Evolutionary conservation across 257 asterid species (phyloP), one percentile per base, ranked within the genome.

Genomic region (Ilex aquifolium): DNA sequence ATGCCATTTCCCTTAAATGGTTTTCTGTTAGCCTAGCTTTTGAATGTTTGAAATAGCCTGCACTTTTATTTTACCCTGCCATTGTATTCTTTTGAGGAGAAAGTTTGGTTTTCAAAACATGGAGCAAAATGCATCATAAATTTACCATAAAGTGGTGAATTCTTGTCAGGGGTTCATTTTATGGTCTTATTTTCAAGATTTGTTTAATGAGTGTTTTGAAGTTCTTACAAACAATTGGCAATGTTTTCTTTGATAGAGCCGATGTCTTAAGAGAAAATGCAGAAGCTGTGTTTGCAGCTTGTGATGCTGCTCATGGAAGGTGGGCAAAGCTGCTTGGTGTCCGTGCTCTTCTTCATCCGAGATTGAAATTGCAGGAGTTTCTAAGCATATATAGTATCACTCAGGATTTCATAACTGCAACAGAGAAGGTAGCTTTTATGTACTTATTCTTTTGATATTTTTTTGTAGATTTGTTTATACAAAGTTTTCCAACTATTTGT

Each of bases 261-360:
- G 99, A 92, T 76, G 87, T 89, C 64, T 75, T 92, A 68, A 82
- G 99, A 79, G 99, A 92, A 79, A 92, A 92, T 36, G 88, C 97
- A 44, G 99, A 92, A 79, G 96, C 97, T 63, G 85, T 92, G 30
- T 87, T 92, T 77, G 96, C 97, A 72, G 99, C 95, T 55, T 92
- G 99, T 75, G 97, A 90, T 82, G 90, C 96, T 76, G 97, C 99
- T 79, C 99, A 92, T 81, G 97, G 95, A 64, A 85, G 97, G 76
- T 92, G 99, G 99, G 99, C 99, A 49, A 92, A 92, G 79, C 83
- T 92, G 67, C 91, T 92, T 72, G 97, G 97, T 57, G 95, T 89
- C 69, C 97, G 99, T 67, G 82, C 95, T 66, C 92, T 80, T 64
- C 90, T 89, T 79, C 96, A 92, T 73, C 90, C 88, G 13, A 89